phyloP scores from a whole-genome alignment of 805 yeast genomes.

The Scheffersomyces lignosus region DNA sequence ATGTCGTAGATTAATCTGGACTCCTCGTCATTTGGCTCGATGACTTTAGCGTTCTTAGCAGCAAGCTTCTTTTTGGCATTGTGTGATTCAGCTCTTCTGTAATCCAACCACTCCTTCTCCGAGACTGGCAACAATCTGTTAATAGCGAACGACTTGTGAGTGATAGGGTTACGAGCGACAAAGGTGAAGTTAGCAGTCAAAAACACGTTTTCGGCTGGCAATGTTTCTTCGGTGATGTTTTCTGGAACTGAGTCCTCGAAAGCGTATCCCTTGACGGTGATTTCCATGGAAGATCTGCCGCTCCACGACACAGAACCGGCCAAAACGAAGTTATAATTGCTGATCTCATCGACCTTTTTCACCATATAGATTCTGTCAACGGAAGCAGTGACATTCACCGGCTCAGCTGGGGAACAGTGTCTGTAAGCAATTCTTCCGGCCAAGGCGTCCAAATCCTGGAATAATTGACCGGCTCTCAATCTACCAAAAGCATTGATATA shows the following conservation, averaged over 20 bases:
- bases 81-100: conserved; percentile 84
- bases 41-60: conserved; percentile 62
- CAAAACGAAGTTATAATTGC: conserved; percentile 70
- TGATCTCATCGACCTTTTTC: conserved; percentile 77
- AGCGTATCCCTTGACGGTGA: conserved; percentile 84
- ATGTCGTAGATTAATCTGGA: conserved; percentile 71
- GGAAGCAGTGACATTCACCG: conserved; percentile 92
- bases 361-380: conserved; percentile 90
- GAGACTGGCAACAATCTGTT: conserved; percentile 75
- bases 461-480: conserved; percentile 86
- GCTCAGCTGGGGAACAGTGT: conserved; percentile 94
- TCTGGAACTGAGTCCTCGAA: conserved; percentile 56
- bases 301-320: conserved; percentile 96
- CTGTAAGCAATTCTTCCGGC: conserved; percentile 93
- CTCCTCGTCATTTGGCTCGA: conserved; percentile 69
- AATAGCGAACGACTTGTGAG: conserved; percentile 87
- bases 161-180: conserved; percentile 91
- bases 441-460: conserved; percentile 90
- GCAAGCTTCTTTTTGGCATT: conserved; percentile 81
- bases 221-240: conserved; percentile 53
- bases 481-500: conserved; percentile 92
- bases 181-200: conserved; percentile 90
- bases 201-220: conserved; percentile 69
- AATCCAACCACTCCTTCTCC: conserved; percentile 78
- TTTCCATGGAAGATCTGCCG: conserved; percentile 94